Evolutionary conservation across 2,329 filamentous ascomycete genomes (phyloP).

Genomic region (Davidsoniella eucalypti): DNA sequence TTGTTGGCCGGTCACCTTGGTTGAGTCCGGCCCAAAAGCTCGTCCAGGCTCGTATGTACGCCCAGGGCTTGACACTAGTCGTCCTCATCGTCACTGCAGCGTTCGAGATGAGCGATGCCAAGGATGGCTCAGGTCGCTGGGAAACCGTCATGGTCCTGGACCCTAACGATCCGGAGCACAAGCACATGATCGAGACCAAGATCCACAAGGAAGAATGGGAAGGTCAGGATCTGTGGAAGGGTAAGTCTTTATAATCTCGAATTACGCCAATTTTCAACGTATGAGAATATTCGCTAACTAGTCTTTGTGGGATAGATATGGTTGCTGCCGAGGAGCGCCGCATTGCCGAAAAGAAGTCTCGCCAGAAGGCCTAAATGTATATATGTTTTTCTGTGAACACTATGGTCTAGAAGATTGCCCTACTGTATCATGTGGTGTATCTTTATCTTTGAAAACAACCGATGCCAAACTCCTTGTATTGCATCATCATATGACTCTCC

Average conservation of each 20-base stretch:
- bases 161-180: conserved; percentile 67
- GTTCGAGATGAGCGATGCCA: conserved; percentile 66
- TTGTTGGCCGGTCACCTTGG: conserved; percentile 65
- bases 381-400: neutral
- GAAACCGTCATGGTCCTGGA: conserved; percentile 70
- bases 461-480: no score
- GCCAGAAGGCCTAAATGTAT: conserved; percentile 1
- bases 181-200: conserved; percentile 70
- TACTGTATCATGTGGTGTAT: no score
- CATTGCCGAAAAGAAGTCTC: conserved; percentile 25
- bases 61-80: conserved; percentile 72
- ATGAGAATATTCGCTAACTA: neutral
- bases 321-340: conserved; percentile 61
- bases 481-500: no score
- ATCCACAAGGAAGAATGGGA: conserved; percentile 76
- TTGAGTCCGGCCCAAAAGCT: conserved; percentile 68
- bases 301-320: conserved; percentile 42
- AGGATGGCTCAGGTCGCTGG: conserved; percentile 60
- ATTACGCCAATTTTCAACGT: neutral
- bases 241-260: conserved; percentile 29
- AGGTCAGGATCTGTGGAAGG: conserved; percentile 87
- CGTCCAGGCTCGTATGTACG: conserved; percentile 87
- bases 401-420: neutral
- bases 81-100: conserved; percentile 69
- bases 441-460: no score